Evolutionary conservation across 108 stramenopile genomes (phyloP).

Genomic region (Cyclotella distinguenda): DNA sequence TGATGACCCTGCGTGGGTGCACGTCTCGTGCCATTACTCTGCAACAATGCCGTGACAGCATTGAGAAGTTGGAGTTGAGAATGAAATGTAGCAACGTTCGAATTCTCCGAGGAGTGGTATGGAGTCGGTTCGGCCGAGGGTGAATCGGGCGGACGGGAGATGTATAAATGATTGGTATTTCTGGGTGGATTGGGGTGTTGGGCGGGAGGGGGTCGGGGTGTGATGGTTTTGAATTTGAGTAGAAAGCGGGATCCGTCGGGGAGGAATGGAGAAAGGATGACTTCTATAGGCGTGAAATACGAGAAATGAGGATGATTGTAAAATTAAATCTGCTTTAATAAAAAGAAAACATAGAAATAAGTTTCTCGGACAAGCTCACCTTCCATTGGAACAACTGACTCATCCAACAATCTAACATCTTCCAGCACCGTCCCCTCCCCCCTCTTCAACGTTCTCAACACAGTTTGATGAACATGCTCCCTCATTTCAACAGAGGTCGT

Average conservation of each 20-base stretch:
- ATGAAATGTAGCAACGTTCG: constrained; percentile 13
- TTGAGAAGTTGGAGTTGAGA: constrained; percentile 27
- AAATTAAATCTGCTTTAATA: constrained; percentile 10
- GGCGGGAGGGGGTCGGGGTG: constrained; percentile 27
- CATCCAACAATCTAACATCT: constrained; percentile 74
- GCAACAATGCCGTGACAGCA: constrained; percentile 38
- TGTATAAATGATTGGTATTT: constrained; percentile 6
- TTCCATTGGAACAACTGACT: constrained; percentile 62
- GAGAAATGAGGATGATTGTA: not conserved
- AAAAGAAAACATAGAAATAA: not conserved
- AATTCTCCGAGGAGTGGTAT: constrained; percentile 31
- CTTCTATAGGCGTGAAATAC: constrained; percentile 51
- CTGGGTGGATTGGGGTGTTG: not conserved
- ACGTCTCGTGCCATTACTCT: constrained; percentile 4
- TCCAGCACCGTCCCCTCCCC: constrained; percentile 38
- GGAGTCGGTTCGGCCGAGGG: constrained; percentile 85
- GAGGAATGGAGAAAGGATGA: constrained; percentile 76
- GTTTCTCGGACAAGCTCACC: constrained; percentile 48
- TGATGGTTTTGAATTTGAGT: constrained; percentile 56
- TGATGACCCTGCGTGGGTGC: not conserved
- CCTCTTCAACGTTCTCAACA: constrained; percentile 34
- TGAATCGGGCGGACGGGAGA: constrained; percentile 62
- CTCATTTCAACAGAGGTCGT: constrained; percentile 66
- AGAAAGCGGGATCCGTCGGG: constrained; percentile 74
- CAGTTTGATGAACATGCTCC: constrained; percentile 74